A percentile compares a stretch with the other conserved stretches of the same genome.
Conservation (phyloP, 306 rosid genomes). For the Myrica gale region DNA sequence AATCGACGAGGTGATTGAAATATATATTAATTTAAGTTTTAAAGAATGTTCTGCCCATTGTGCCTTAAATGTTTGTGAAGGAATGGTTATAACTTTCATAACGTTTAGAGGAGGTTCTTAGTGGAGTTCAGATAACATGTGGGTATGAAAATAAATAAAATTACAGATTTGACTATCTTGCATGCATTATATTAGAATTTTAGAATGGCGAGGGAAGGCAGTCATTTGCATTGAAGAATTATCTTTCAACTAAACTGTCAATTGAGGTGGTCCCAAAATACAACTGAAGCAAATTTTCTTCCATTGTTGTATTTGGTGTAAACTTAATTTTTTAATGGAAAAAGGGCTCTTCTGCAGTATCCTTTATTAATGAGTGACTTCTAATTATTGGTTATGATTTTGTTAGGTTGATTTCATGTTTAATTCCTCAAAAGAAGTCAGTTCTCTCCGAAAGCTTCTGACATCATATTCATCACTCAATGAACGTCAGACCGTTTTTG, state of each 20-base stretch:
- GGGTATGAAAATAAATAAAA: background rate
- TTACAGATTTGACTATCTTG: background rate
- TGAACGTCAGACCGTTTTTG: conserved; percentile 84
- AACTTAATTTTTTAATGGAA: background rate
- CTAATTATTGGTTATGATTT: conserved; percentile 11
- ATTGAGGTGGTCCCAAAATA: background rate
- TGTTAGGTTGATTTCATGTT: conserved; percentile 90
- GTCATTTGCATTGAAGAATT: background rate
- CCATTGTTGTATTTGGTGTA: background rate
- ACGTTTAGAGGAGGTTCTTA: background rate
- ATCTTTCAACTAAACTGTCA: background rate
- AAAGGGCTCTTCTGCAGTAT: background rate
- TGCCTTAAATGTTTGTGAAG: background rate
- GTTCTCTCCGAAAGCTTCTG: conserved; percentile 82
- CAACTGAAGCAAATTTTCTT: background rate
- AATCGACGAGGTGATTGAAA: conserved; percentile 76
- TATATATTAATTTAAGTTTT: background rate
- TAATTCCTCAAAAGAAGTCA: conserved; percentile 80
- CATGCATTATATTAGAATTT: background rate
- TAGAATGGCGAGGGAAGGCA: background rate
- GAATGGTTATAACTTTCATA: background rate
- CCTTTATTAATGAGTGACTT: conserved; percentile 20
- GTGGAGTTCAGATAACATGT: background rate
- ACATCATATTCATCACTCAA: conserved; percentile 67
- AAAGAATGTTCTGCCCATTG: background rate